Conservation (phyloP, 495 filamentous ascomycete genomes). For the Podospora conica region DNA sequence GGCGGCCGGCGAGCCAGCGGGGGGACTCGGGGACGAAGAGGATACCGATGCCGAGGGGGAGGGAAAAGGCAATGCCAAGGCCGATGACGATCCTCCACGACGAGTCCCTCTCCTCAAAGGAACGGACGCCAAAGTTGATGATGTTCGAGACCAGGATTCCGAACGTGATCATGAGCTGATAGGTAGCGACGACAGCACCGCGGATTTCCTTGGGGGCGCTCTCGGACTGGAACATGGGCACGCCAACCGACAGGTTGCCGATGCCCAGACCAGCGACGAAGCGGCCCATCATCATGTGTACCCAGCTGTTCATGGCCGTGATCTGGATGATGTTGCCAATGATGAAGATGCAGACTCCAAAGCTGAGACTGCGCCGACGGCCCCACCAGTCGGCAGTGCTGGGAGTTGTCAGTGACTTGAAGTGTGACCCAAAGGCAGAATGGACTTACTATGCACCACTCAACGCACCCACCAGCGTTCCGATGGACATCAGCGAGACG, state of each 20-base stretch:
- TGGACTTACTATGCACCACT: slow-evolving; percentile 26
- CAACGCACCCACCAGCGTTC: slow-evolving; percentile 35
- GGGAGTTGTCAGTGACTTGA: neutral
- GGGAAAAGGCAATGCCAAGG: slow-evolving; percentile 58
- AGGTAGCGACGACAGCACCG: slow-evolving; percentile 53
- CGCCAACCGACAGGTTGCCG: slow-evolving; percentile 56
- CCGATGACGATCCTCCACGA: slow-evolving; percentile 70
- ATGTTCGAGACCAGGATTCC: slow-evolving; percentile 70
- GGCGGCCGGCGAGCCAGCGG: slow-evolving; percentile 51
- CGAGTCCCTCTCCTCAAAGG: slow-evolving; percentile 36
- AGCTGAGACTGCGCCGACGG: slow-evolving; percentile 32
- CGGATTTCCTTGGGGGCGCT: slow-evolving; percentile 52
- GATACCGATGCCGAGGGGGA: slow-evolving; percentile 57
- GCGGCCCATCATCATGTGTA: slow-evolving; percentile 45
- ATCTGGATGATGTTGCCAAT: slow-evolving; percentile 51
- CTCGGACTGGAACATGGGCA: slow-evolving; percentile 58
- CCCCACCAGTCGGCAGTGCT: slow-evolving; percentile 35
- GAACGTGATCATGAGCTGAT: slow-evolving; percentile 73
- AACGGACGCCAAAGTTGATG: slow-evolving; percentile 55
- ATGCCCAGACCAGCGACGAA: slow-evolving; percentile 59
- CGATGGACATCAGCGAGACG: slow-evolving; percentile 43
- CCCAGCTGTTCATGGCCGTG: slow-evolving; percentile 42
- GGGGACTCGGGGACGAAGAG: slow-evolving; percentile 60
- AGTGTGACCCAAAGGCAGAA: no score
- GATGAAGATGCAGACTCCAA: slow-evolving; percentile 34